Conservation (phyloP, 805 yeast species). For the Spathaspora arborariae region DNA sequence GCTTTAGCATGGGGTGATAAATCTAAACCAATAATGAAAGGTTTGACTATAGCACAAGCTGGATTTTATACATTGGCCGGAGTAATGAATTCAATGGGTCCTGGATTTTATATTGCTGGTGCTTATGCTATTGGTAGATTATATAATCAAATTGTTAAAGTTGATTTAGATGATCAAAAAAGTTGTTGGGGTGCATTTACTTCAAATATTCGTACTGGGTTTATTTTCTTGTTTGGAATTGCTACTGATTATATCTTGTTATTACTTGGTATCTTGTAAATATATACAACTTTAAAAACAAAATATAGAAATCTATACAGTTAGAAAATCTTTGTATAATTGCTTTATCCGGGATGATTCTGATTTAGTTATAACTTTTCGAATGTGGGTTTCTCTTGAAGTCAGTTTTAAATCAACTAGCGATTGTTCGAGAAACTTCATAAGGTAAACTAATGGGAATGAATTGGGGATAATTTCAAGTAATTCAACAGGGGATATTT, state of each 20-base stretch:
- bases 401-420: conserved; percentile 18
- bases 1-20: conserved; percentile 91
- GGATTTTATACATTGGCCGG: conserved; percentile 67
- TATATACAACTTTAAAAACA: neutral
- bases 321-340: conserved; percentile 2
- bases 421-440: conserved; percentile 20
- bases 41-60: conserved; percentile 65
- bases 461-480: conserved; percentile 25
- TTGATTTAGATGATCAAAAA: conserved; percentile 73
- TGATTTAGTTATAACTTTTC: conserved; percentile 26
- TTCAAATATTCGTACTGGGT: conserved; percentile 74
- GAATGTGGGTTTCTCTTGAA: conserved; percentile 15
- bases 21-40: conserved; percentile 66
- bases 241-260: conserved; percentile 59
- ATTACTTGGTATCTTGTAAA: conserved; percentile 38
- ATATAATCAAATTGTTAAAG: conserved; percentile 62
- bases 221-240: conserved; percentile 63
- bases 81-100: conserved; percentile 73
- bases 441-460: conserved; percentile 18
- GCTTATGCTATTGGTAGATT: conserved; percentile 68
- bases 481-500: conserved; percentile 19
- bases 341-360: conserved; percentile 14
- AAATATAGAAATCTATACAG: neutral
- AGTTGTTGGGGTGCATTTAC: conserved; percentile 82
- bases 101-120: conserved; percentile 70